Base-by-base conservation (phyloP, 2,329 filamentous ascomycete species). In the Colletotrichum sojae region DNA sequence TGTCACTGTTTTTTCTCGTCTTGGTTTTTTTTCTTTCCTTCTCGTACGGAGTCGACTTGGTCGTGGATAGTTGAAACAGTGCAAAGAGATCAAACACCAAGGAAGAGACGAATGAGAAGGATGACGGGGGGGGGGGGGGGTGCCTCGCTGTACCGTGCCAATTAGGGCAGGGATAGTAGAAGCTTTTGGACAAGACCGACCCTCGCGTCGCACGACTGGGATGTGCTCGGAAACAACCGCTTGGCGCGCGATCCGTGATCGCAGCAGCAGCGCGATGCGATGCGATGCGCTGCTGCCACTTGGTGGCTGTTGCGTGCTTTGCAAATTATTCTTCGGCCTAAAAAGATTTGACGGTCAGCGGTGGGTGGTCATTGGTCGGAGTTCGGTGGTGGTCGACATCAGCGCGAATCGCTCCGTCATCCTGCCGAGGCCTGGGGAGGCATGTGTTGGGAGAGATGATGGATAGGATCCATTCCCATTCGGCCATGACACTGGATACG, bases 121-220 rank as follows among this genome's bases (percentile, higher is more conserved):
- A 62, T 57, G 53, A 54, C n/a, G n/a, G n/a, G n/a, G n/a, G n/a
- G n/a, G n/a, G n/a, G n/a, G 56, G 48, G 60, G 45, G 31, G 31
- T 10, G 9, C 31, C 31, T 36, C 31, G 40, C 40, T 13, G 27
- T 39, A 10, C 31, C 31, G 31, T 36, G 31, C 31, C 31, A 36
- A 36, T 36, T 36, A 4, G 48, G 49, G 27, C 66, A 69, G 61
- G 61, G 61, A 59, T 65, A 46, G 55, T 59, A 5, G 66, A 69
- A 69, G 66, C 66, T 69, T 61, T 69, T 69, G 66, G 40, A 59
- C 61, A 69, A 65, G 66, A 55, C 66, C 66, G 66, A 59, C 54
- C 40, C 66, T 68, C 66, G 66, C 66, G 61, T 68, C 61, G 61
- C 54, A 68, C 61, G 66, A 69, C 66, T 57, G 45, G 66, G 66